Conservation (phyloP, 257 asterid genomes). For the Rubia yunnanensis region DNA sequence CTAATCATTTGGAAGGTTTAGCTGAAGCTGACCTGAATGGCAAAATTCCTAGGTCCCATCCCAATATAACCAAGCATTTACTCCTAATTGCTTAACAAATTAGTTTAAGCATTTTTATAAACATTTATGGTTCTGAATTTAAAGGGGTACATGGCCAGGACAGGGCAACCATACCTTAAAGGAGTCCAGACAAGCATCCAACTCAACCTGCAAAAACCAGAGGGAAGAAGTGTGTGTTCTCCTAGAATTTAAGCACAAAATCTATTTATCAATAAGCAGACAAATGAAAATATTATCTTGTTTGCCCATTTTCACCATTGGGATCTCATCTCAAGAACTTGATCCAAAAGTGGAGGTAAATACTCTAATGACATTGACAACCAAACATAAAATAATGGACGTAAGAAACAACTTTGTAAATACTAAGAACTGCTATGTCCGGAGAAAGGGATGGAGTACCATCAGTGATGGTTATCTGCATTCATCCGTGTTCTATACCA, state of each 20-base stretch:
- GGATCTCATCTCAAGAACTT: background rate
- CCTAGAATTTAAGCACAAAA: background rate
- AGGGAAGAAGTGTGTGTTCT: background rate
- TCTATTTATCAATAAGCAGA: constrained; percentile 1
- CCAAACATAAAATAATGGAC: background rate
- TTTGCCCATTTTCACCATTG: background rate
- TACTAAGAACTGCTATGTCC: background rate
- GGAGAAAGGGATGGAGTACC: background rate
- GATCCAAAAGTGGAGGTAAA: constrained; percentile 3
- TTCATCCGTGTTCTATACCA: background rate
- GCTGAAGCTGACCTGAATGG: constrained; percentile 6
- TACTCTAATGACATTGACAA: background rate
- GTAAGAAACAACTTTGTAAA: background rate
- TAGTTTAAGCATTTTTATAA: background rate
- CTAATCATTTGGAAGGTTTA: constrained; percentile 13
- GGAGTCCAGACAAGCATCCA: background rate
- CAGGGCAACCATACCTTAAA: background rate
- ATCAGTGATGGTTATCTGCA: background rate
- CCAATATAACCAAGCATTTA: background rate
- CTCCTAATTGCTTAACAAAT: background rate
- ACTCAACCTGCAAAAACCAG: background rate
- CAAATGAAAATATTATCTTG: background rate
- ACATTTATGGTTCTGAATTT: background rate
- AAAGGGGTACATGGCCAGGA: background rate
- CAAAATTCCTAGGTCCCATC: background rate